Conservation (phyloP, 441 rosid species). For the Dalechampia spathulata region DNA sequence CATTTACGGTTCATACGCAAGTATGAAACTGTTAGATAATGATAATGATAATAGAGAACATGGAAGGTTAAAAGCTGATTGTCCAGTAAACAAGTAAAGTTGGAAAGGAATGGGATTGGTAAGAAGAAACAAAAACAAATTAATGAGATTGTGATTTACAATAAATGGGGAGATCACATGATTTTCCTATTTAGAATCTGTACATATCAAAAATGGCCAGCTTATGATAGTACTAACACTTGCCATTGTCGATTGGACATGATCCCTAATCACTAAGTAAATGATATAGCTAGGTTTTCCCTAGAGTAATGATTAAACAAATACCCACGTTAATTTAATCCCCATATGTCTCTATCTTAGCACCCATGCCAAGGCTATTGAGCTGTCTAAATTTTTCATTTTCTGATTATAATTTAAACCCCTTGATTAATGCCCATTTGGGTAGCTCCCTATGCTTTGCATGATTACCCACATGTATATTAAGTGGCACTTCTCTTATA, state of each 20-base stretch:
- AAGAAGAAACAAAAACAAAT: too few relatives aligned
- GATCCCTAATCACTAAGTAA: neutral
- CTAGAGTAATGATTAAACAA: neutral
- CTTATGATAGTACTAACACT: neutral
- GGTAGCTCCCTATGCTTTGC: too few relatives aligned
- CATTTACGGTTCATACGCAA: too few relatives aligned
- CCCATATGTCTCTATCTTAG: slow-evolving; percentile 15
- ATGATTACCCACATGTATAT: neutral
- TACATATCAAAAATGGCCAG: slow-evolving; percentile 1
- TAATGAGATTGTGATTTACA: too few relatives aligned
- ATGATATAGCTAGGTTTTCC: neutral
- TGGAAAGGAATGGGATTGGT: too few relatives aligned
- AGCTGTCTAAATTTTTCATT: slow-evolving; percentile 31
- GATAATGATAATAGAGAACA: too few relatives aligned
- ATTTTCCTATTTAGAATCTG: slow-evolving; percentile 4
- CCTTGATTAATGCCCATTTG: neutral
- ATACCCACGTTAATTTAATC: slow-evolving; percentile 7
- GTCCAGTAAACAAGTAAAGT: too few relatives aligned
- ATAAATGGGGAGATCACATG: too few relatives aligned
- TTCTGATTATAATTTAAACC: too few relatives aligned
- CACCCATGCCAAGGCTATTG: slow-evolving; percentile 26
- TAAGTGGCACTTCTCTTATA: neutral
- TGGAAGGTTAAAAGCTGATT: too few relatives aligned
- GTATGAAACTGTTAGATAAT: too few relatives aligned
- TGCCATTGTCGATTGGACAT: neutral